phyloP scores from a whole-genome alignment of 2,329 filamentous ascomycete genomes.

The Madurella fahalii region DNA sequence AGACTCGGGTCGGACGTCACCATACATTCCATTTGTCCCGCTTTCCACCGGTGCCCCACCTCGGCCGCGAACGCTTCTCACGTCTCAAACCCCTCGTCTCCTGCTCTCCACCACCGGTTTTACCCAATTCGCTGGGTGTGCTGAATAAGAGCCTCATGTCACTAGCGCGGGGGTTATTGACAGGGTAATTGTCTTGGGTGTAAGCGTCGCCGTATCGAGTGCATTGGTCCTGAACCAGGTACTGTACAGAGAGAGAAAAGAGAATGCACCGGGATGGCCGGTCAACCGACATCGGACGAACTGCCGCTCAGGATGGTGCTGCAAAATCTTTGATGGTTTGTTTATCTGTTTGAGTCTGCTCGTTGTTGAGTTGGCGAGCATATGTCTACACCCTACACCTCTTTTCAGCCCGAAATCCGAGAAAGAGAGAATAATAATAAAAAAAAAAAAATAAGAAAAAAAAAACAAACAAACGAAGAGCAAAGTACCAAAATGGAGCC shows the following conservation, averaged over 20 bases:
- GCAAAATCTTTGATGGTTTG: constrained; percentile 1
- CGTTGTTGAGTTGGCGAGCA: neutral
- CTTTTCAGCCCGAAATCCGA: constrained; percentile 13
- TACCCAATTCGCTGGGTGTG: constrained; percentile 12
- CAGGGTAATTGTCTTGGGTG: neutral
- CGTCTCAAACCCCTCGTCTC: neutral
- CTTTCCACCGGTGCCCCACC: constrained; percentile 6
- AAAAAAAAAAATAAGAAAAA: constrained; percentile 16
- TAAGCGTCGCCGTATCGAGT: no score
- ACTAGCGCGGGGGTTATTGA: constrained; percentile 11
- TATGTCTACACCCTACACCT: constrained; percentile 18
- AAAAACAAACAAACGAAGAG: neutral
- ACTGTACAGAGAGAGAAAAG: neutral
- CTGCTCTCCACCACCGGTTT: constrained; percentile 14
- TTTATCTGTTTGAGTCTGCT: neutral
- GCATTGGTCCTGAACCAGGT: neutral
- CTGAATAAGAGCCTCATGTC: constrained; percentile 18
- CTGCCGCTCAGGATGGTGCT: neutral
- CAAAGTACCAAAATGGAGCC: neutral
- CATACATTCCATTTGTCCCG: no score
- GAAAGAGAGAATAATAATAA: constrained; percentile 6
- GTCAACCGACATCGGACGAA: constrained; percentile 15
- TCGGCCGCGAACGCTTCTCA: neutral
- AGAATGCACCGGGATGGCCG: neutral
- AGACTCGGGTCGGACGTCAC: constrained; percentile 4